Percentiles rank a stretch among this genome's conserved stretches.
These are phyloP conservation scores for Aspergillus wentii DNA, from an alignment of 495 filamentous ascomycete genomes.

Conservation along the genomic window DNA sequence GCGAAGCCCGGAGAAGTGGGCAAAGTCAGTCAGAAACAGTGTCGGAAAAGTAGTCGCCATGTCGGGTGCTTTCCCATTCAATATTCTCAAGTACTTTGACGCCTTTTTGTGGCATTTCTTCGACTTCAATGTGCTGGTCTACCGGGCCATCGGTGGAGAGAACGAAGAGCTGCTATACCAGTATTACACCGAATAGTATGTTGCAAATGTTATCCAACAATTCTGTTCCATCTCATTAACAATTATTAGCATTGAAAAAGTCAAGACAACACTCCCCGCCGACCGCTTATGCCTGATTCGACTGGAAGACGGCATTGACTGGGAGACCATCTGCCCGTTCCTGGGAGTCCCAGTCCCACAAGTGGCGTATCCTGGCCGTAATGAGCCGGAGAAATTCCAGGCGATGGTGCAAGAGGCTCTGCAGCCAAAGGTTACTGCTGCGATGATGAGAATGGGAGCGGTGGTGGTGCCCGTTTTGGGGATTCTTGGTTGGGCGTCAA, in stretches of 20 bases:
- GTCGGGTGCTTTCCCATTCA: conserved; percentile 12
- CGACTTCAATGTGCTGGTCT: conserved; percentile 7
- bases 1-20: conserved; percentile 18
- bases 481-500: no score
- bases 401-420: conserved; percentile 7
- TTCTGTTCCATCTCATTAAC: not conserved
- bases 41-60: conserved; percentile 1
- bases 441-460: conserved; percentile 8
- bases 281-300: conserved; percentile 14
- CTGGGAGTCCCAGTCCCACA: conserved; percentile 16
- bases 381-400: conserved; percentile 22
- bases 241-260: conserved; percentile 14
- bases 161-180: conserved; percentile 4
- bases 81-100: conserved; percentile 20
- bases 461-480: conserved; percentile 8
- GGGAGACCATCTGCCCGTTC: conserved; percentile 24
- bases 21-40: conserved; percentile 17
- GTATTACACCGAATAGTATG: conserved; percentile 19
- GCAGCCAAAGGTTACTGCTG: conserved; percentile 6
- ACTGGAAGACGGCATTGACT: conserved; percentile 18
- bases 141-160: conserved; percentile 3
- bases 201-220: not conserved
- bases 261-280: conserved; percentile 15
- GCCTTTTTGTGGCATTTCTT: conserved; percentile 9
- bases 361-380: conserved; percentile 16